These are phyloP conservation scores for Pyricularia sp. DNA, from an alignment of 2,329 filamentous ascomycete species.

Conservation along the genomic window DNA sequence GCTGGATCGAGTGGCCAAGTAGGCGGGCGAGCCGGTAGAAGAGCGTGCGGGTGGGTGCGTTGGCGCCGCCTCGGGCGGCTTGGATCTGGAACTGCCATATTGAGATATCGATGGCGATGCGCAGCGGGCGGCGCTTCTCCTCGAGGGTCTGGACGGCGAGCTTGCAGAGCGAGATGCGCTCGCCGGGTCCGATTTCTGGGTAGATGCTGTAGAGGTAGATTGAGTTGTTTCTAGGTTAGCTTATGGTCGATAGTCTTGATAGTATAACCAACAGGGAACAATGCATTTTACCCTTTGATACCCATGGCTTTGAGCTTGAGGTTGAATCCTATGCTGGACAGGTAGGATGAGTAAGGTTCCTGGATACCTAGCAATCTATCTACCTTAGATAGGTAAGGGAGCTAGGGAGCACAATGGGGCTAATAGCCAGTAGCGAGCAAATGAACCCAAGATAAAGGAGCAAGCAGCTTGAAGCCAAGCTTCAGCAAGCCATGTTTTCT, in stretches of 20 bases:
- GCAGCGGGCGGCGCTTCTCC: conserved; percentile 59
- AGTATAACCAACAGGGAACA: neutral
- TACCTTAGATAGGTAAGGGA: neutral
- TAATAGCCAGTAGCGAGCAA: neutral
- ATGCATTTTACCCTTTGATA: conserved; percentile 48
- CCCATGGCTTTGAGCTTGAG: conserved; percentile 36
- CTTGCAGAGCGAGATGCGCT: conserved; percentile 72
- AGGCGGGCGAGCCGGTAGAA: conserved; percentile 74
- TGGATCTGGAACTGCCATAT: conserved; percentile 97
- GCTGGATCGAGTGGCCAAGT: conserved; percentile 36
- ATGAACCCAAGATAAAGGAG: neutral
- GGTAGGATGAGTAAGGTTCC: neutral
- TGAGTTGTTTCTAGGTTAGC: conserved; percentile 10
- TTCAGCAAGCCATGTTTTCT: conserved; percentile 5
- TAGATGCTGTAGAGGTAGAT: conserved; percentile 61
- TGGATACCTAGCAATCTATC: neutral
- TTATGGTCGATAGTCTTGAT: conserved; percentile 6
- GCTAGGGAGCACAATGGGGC: neutral
- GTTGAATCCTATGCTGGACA: neutral
- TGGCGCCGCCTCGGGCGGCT: conserved; percentile 73
- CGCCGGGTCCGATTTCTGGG: conserved; percentile 74
- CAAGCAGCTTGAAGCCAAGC: neutral
- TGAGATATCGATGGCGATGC: conserved; percentile 85
- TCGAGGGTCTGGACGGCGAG: conserved; percentile 72
- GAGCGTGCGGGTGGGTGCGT: conserved; percentile 82